These are phyloP conservation scores for Nematodospora anomalae DNA, from an alignment of 1,139 yeast species.

Conservation along the genomic window DNA sequence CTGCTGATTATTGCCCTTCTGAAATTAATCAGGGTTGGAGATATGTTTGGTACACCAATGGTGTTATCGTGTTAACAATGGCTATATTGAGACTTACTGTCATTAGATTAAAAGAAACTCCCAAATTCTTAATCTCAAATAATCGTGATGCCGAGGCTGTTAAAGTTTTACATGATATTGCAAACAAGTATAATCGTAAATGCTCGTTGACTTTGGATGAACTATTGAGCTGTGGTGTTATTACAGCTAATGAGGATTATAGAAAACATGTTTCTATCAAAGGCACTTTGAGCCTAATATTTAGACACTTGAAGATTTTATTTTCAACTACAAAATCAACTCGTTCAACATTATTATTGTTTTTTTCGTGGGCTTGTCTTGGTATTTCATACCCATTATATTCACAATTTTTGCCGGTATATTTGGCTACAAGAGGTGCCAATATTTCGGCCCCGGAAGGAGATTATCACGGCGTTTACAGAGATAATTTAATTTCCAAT, in stretches of 20 bases:
- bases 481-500: slow-evolving; percentile 32
- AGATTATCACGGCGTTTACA: slow-evolving; percentile 25
- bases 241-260: slow-evolving; percentile 26
- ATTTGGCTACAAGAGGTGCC: slow-evolving; percentile 42
- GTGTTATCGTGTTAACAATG: slow-evolving; percentile 50
- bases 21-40: slow-evolving; percentile 59
- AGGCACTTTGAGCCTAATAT: slow-evolving; percentile 21
- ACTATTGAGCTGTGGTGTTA: slow-evolving; percentile 44
- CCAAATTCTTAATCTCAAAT: slow-evolving; percentile 53
- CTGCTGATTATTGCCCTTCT: slow-evolving; percentile 40
- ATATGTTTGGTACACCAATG: slow-evolving; percentile 54
- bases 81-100: slow-evolving; percentile 50
- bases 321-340: slow-evolving; percentile 28
- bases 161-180: slow-evolving; percentile 33
- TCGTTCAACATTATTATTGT: slow-evolving; percentile 30
- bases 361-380: slow-evolving; percentile 36
- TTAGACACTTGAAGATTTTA: slow-evolving; percentile 26
- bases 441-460: slow-evolving; percentile 27
- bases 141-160: slow-evolving; percentile 55
- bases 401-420: slow-evolving; percentile 38
- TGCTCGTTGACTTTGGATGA: slow-evolving; percentile 47
- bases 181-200: slow-evolving; percentile 41
- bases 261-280: slow-evolving; percentile 20
- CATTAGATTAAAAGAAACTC: slow-evolving; percentile 53
- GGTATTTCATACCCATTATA: slow-evolving; percentile 43